A percentile compares a stretch with the other conserved stretches of the same genome.
phyloP scores from a whole-genome alignment of 352 stramenopile species.

The Phytophthora palmivora region DNA sequence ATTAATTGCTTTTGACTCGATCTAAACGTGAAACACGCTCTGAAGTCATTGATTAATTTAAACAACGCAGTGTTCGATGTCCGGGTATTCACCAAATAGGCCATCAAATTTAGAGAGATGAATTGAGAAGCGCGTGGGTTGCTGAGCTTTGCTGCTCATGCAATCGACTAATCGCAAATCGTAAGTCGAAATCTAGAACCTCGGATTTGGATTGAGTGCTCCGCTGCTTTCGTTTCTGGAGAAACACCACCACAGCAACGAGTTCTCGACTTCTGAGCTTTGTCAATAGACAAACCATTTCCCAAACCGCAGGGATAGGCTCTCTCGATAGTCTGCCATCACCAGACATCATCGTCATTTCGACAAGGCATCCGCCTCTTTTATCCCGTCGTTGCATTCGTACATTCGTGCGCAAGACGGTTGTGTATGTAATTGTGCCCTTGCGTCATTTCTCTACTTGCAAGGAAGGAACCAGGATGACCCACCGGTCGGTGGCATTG shows the following conservation, averaged over 20 bases:
- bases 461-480: slow-evolving; percentile 10
- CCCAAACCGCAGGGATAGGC: slow-evolving; percentile 8
- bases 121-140: background rate
- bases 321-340: slow-evolving; percentile 19
- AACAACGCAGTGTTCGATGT: too few species aligned
- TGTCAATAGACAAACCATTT: background rate
- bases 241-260: background rate
- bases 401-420: slow-evolving; percentile 16
- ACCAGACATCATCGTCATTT: slow-evolving; percentile 19
- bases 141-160: slow-evolving; percentile 1
- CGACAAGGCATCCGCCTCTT: slow-evolving; percentile 31
- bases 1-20: too few species aligned
- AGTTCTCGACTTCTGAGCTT: background rate
- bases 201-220: background rate
- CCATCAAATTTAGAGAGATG: background rate
- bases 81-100: too few species aligned
- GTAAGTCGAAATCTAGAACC: slow-evolving; percentile 4
- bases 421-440: slow-evolving; percentile 8
- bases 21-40: too few species aligned
- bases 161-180: slow-evolving; percentile 22
- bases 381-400: slow-evolving; percentile 20
- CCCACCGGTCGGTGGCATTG: slow-evolving; percentile 6
- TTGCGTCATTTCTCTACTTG: slow-evolving; percentile 28
- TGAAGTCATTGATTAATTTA: too few species aligned
- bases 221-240: too few species aligned